These are phyloP conservation scores for Poterioochromonas sp. DNA, from an alignment of 352 stramenopile genomes.

Conservation along the genomic window DNA sequence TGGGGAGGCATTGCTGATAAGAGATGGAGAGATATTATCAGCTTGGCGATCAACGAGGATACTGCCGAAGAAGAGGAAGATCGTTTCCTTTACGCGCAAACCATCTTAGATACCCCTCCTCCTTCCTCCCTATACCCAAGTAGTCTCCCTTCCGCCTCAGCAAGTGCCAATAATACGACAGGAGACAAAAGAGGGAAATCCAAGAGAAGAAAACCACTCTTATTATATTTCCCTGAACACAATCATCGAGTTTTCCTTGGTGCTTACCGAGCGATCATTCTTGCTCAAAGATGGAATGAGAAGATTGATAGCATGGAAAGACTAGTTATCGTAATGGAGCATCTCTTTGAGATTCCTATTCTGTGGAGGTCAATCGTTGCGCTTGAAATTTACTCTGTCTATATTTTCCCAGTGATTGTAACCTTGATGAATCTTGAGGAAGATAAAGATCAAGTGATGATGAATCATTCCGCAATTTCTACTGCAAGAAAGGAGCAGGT, in stretches of 20 bases:
- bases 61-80: background rate
- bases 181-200: background rate
- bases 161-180: background rate
- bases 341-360: background rate
- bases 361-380: background rate
- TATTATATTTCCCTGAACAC: slow-evolving; percentile 24
- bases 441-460: background rate
- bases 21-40: slow-evolving; percentile 9
- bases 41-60: background rate
- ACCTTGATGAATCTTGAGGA: background rate
- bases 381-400: background rate
- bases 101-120: no score
- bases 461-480: background rate
- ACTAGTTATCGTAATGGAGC: background rate
- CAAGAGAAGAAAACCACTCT: slow-evolving; percentile 7
- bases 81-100: background rate
- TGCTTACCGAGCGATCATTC: background rate
- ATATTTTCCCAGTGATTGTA: background rate
- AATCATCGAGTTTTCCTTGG: background rate
- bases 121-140: background rate
- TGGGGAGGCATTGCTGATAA: slow-evolving; percentile 9
- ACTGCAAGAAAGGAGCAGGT: background rate
- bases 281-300: background rate
- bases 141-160: background rate
- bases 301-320: background rate